Evolutionary conservation across 208 protist genomes (phyloP).

Genomic region (Trichomonas tenax): DNA sequence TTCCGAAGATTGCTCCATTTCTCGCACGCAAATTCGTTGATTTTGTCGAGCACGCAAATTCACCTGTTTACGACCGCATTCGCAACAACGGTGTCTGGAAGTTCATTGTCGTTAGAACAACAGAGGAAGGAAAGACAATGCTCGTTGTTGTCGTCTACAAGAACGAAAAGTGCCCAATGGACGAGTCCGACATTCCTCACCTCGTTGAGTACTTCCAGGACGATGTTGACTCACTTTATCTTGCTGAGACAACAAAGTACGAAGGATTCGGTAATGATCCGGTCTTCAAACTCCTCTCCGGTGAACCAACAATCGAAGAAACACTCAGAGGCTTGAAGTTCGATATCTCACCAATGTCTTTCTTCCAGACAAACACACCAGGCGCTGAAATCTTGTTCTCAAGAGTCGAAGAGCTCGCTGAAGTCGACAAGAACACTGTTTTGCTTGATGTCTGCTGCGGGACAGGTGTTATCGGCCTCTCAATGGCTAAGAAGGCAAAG

Average conservation of each 20-base stretch:
- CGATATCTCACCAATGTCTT: slow-evolving; percentile 28
- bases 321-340: not conserved
- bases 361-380: slow-evolving; percentile 31
- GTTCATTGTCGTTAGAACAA: not conserved
- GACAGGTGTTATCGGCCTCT: slow-evolving; percentile 35
- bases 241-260: not conserved
- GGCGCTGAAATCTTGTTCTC: slow-evolving; percentile 19
- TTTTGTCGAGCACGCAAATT: not conserved
- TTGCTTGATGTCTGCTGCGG: slow-evolving; percentile 41
- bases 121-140: not conserved
- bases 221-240: not conserved
- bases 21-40: not conserved
- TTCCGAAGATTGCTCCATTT: not conserved
- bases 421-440: slow-evolving; percentile 8
- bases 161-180: not conserved
- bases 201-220: not conserved
- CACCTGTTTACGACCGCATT: not conserved
- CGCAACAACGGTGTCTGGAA: not conserved
- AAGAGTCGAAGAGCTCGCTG: not conserved
- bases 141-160: not conserved
- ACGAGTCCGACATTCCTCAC: not conserved
- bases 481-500: slow-evolving; percentile 1
- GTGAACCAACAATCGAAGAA: not conserved
- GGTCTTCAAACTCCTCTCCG: not conserved
- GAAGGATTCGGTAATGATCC: slow-evolving; percentile 11